Evolutionary conservation across 2,329 filamentous ascomycete species (phyloP).

Genomic region (Zopfia rhizophila): DNA sequence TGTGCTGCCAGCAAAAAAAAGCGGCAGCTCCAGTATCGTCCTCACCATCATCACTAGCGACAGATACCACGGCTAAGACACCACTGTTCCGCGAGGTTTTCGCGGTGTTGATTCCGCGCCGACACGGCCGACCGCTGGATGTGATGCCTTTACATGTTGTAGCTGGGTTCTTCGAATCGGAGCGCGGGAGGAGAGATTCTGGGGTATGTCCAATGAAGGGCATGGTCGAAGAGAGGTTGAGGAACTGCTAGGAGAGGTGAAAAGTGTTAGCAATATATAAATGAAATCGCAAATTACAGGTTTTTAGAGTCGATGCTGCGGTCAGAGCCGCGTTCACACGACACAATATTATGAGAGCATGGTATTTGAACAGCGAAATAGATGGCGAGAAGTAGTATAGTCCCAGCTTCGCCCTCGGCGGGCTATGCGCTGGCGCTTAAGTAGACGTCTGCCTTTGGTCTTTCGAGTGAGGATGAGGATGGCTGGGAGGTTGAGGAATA

Average conservation of each 20-base stretch:
- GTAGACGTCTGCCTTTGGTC: constrained; percentile 11
- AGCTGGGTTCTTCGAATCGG: constrained; percentile 84
- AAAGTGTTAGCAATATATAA: no score
- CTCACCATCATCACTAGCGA: constrained; percentile 58
- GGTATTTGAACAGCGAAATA: no score
- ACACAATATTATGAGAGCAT: no score
- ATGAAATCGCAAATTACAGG: no score
- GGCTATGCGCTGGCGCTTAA: constrained; percentile 26
- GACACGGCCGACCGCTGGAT: constrained; percentile 81
- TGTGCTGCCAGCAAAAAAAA: constrained; percentile 96
- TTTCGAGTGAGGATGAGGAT: constrained; percentile 21
- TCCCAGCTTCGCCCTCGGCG: constrained; percentile 9
- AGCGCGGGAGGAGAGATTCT: constrained; percentile 79
- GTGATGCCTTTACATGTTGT: constrained; percentile 92
- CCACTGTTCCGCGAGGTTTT: constrained; percentile 49
- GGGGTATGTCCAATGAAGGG: constrained; percentile 67
- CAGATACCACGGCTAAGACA: constrained; percentile 54
- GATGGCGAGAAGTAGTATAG: no score
- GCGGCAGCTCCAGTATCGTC: constrained; percentile 66
- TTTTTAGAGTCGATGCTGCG: no score
- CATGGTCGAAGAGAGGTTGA: constrained; percentile 26
- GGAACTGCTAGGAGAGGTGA: not conserved
- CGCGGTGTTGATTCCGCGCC: constrained; percentile 71
- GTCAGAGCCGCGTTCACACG: no score
- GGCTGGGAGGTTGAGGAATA: constrained; percentile 18